Percentiles rank a stretch among this genome's conserved stretches.
Evolutionary conservation across 116 monocot genomes (phyloP).

Genomic region (Dioscorea cayenensis): DNA sequence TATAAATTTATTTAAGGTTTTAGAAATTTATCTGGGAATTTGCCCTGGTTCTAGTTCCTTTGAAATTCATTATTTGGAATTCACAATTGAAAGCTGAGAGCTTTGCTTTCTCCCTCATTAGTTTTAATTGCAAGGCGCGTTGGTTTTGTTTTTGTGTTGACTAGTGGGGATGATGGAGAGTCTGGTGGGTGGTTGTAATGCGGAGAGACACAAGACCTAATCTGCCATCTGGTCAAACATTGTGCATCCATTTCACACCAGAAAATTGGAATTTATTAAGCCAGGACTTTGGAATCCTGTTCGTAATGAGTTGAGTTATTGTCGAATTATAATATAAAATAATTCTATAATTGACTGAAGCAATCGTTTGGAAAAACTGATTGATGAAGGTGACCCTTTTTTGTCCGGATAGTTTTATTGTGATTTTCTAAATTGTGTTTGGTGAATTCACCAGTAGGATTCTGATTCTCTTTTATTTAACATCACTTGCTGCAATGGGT

Average conservation of each 20-base stretch:
- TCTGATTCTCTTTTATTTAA: no score
- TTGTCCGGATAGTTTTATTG: no score
- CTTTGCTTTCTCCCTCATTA: slow-evolving; percentile 1
- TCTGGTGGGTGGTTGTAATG: background rate
- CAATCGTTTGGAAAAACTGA: no score
- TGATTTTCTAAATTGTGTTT: no score
- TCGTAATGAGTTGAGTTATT: no score
- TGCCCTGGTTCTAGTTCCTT: background rate
- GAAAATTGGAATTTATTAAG: background rate
- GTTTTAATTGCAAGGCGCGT: background rate
- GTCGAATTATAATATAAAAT: no score
- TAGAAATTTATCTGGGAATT: background rate
- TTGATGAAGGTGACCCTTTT: no score
- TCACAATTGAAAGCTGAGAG: background rate
- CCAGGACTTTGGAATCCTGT: no score
- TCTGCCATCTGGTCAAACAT: background rate
- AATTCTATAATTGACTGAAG: no score
- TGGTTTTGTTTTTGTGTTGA: background rate
- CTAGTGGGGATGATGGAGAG: background rate
- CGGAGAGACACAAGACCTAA: background rate
- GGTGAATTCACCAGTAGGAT: no score
- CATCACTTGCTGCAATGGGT: no score
- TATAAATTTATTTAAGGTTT: background rate
- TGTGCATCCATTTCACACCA: slow-evolving; percentile 1
- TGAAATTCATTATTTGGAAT: background rate